Base-by-base conservation (phyloP, 1,284 basidiomycete genomes). In the Puccinia polysora region DNA sequence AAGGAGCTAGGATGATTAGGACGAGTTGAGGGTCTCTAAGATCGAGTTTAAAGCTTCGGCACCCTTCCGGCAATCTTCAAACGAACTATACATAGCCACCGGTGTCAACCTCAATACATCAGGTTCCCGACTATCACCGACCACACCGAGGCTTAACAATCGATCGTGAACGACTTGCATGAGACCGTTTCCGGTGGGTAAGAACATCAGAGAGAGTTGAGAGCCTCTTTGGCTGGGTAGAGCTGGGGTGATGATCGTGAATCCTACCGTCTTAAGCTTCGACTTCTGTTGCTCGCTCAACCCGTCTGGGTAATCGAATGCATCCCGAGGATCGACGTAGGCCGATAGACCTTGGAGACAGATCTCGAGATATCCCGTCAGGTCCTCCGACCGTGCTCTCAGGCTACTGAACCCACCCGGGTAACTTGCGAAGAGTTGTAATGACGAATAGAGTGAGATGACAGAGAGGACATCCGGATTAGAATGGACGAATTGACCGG, bases 401-500 rank as follows among this genome's bases (percentile, higher is more conserved):
- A 74, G 36, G 2, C 36, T 45, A 47, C 60, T 74, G 52, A 68
- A 50, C 49, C 58, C 74, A 60, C 32, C 70, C 23, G 34, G 73
- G 47, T 69, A 67, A 63, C 50, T 75, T 74, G 88, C 84, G 81
- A 95, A 89, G n/a, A 90, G 80, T 78, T 89, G 84, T 32, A 96
- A 83, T 47, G 90, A 87, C 2, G 91, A 90, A 25, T 91, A 83
- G 7, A 96, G 84, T 2, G 91, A 85, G 71, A 87, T 88, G 1
- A 89, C 84, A 58, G 87, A 85, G 72, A 98, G 82, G 49, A 90
- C 86, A 73, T 87, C 88, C 2, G 95, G 93, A 81, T 96, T 97
- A 32, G 92, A 96, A 80, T 94, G 89, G 79, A 97, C 92, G 82
- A 90, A 97, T 36, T 94, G 94, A 78, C 91, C 89, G 0, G 96